These are phyloP conservation scores for Vinca minor DNA, from an alignment of 257 asterid genomes.

Conservation along the genomic window DNA sequence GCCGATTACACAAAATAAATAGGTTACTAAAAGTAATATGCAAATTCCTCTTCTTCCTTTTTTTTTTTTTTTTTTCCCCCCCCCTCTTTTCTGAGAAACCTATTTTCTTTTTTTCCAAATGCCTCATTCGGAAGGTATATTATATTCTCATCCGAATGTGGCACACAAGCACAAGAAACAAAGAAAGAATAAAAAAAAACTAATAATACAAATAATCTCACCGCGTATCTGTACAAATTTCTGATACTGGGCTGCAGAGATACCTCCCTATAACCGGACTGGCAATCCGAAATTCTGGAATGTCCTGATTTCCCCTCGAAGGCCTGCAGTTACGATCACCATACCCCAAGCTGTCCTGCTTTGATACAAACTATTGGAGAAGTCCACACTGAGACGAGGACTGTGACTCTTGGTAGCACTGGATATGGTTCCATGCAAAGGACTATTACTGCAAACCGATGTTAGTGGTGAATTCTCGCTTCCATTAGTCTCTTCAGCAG, in stretches of 20 bases:
- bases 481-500: slow-evolving; percentile 46
- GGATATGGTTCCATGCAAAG: slow-evolving; percentile 44
- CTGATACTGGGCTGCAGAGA: slow-evolving; percentile 19
- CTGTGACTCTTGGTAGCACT: slow-evolving; percentile 54
- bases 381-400: slow-evolving; percentile 63
- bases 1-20: slow-evolving; percentile 55
- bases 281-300: slow-evolving; percentile 96
- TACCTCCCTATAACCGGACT: slow-evolving; percentile 42
- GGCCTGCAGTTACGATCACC: slow-evolving; percentile 89
- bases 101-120: slow-evolving; percentile 11
- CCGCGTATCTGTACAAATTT: slow-evolving; percentile 64
- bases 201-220: slow-evolving; percentile 56
- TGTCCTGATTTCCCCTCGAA: slow-evolving; percentile 76
- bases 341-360: slow-evolving; percentile 78
- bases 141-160: slow-evolving; percentile 21
- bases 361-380: slow-evolving; percentile 43
- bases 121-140: slow-evolving; percentile 17
- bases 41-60: slow-evolving; percentile 15
- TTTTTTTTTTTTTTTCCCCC: neutral
- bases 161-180: slow-evolving; percentile 25
- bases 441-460: slow-evolving; percentile 51
- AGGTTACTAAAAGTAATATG: slow-evolving; percentile 33
- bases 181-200: slow-evolving; percentile 10
- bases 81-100: slow-evolving; percentile 20
- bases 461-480: slow-evolving; percentile 41